A percentile compares a stretch with the other conserved stretches of the same genome.
These are phyloP conservation scores for Phytophthora chlamydospora DNA, from an alignment of 352 stramenopile species.

Conservation along the genomic window DNA sequence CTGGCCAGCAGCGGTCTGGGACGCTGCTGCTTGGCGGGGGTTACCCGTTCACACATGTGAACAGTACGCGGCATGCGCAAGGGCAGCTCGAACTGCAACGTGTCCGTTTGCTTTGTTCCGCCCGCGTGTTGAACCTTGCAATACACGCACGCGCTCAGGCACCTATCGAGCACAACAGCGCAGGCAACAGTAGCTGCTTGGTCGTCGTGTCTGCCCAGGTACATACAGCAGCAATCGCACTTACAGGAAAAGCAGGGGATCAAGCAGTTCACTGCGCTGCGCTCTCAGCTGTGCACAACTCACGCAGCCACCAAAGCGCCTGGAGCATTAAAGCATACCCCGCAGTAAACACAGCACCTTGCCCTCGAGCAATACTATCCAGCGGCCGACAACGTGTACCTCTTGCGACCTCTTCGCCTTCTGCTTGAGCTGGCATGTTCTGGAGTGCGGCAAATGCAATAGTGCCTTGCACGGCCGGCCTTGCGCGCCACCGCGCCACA, in stretches of 20 bases:
- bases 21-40: conserved; percentile 5
- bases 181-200: too few species aligned
- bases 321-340: too few species aligned
- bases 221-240: too few species aligned
- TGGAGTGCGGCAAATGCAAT: too few species aligned
- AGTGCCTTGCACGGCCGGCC: not conserved
- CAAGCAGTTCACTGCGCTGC: too few species aligned
- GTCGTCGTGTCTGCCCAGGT: too few species aligned
- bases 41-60: conserved; percentile 16
- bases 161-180: not conserved
- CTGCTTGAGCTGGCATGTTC: not conserved
- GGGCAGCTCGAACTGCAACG: conserved; percentile 18
- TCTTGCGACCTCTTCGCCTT: not conserved
- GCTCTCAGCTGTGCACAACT: too few species aligned
- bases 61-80: conserved; percentile 13
- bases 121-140: conserved; percentile 8
- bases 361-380: too few species aligned
- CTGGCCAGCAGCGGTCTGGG: conserved; percentile 26
- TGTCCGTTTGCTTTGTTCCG: conserved; percentile 29
- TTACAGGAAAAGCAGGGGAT: too few species aligned
- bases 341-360: too few species aligned
- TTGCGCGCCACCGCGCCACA: conserved; percentile 7
- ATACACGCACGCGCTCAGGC: not conserved
- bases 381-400: too few species aligned
- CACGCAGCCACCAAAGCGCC: too few species aligned